Base-by-base conservation (phyloP, 495 filamentous ascomycete genomes). In the Alectoria sarmentosa region DNA sequence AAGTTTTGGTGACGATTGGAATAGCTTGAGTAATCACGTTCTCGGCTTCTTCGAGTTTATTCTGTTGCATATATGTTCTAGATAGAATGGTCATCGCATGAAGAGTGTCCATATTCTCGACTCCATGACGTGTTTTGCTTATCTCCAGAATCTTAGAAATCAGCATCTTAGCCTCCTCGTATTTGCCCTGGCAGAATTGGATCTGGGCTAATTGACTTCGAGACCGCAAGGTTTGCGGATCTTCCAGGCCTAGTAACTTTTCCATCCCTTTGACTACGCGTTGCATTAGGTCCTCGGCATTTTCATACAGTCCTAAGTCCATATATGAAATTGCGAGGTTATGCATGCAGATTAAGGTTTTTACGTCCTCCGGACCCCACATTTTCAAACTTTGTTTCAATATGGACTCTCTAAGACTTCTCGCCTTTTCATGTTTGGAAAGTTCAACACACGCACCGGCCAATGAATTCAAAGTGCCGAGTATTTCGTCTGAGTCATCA, bases 1-100 rank as follows among this genome's bases (percentile, higher is more conserved):
- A 48, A 23, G 49, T 10, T 42, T 36, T 44, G 8, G 4, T 21
- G 15, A 1, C 13, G 0, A 49, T 8, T 30, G 28, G 32, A 21
- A 61, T 23, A 14, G 9, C 5, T 49, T 34, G 17, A 42, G 26
- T 1, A 4, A 3, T 14, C 19, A 26, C 0, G 17, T 23, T 49
- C n/a, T 61, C 60, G 14, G 60, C 60, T 36, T 61, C 60, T 61
- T 46, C 7, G 13, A 15, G 17, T n/a, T 52, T 61, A 10, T 14
- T 5, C 21, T 61, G 60, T 17, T 14, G 21, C 6, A n/a, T 1
- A n/a, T 49, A 61, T 32, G 60, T 21, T 0, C 15, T 1, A 1
- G 11, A 10, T 37, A 61, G 32, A 37, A 13, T 0, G 0, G 0
- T 0, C 9, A 34, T 49, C 38, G 42, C 41, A 2, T 5, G 3